Percentiles rank a stretch among this genome's conserved stretches.
phyloP scores from a whole-genome alignment of 75 land plant genomes.

The Gnetum montanum region DNA sequence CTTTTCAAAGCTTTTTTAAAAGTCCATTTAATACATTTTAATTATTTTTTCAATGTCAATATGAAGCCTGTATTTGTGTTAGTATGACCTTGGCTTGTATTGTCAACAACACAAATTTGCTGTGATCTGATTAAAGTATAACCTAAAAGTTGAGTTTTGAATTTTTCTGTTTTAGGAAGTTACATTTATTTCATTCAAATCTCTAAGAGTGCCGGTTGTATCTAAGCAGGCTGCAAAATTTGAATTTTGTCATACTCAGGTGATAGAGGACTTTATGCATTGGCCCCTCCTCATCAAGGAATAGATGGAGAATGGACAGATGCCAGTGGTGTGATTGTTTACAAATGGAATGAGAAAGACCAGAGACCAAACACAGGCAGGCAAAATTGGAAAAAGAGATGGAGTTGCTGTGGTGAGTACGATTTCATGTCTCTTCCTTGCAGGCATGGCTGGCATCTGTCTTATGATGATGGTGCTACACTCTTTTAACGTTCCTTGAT shows the following conservation, averaged over 20 bases:
- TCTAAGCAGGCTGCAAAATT: background rate
- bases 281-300: conserved; percentile 77
- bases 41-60: no score
- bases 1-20: no score
- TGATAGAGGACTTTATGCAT: conserved; percentile 49
- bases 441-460: conserved; percentile 54
- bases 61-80: no score
- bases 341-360: conserved; percentile 56
- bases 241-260: conserved; percentile 26
- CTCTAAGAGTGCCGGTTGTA: background rate
- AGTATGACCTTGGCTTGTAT: no score
- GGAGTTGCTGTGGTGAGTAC: conserved; percentile 72
- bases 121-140: no score
- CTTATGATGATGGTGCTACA: conserved; percentile 71
- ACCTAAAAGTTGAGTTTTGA: no score
- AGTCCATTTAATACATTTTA: no score
- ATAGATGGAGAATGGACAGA: conserved; percentile 77
- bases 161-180: no score
- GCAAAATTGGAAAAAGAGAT: conserved; percentile 62
- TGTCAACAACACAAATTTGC: no score
- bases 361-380: conserved; percentile 65
- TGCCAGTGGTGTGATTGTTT: conserved; percentile 60
- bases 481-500: conserved; percentile 34
- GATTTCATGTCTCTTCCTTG: conserved; percentile 53
- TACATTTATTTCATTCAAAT: no score